Base-by-base conservation (phyloP, 2,329 filamentous ascomycete species). In the Colletotrichum shisoi region DNA sequence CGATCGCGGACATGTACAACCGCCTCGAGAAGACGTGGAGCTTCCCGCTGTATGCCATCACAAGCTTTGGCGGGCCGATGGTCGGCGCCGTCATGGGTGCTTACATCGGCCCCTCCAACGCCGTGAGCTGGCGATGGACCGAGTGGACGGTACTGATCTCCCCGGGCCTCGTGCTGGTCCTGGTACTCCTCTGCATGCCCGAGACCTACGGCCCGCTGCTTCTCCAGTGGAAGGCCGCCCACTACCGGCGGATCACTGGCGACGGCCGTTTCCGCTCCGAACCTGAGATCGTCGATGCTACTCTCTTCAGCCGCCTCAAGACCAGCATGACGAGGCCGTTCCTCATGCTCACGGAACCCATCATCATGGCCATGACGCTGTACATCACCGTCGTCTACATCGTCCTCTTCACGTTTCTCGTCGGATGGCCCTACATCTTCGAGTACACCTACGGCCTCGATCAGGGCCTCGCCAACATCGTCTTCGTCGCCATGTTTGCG, bases 81-180 rank as follows among this genome's bases (percentile, higher is more conserved):
- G 53, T 79, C 0, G 79, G 79, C 1, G 76, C 78, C 3, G 72
- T 80, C 0, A 77, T 84, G 65, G 88, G 87, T 4, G 87, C 87
- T 5, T 91, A 89, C 67, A 88, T 91, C 60, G 88, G 89, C 56
- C 81, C 88, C 59, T 85, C 83, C 62, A 82, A 80, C 3, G n/a
- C 52, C 0, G 73, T 76, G 1, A 81, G 79, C 57, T 91, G 88
- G 83, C 80, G 85, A n/a, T 89, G 86, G 86, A 80, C 81, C 0
- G 88, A 90, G 73, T 91, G 89, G 77, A 81, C 87, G 1, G 81
- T 90, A 65, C 77, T 90, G 39, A 90, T 91, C 57, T 88, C 87
- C 81, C 82, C 87, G 0, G 85, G 81, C 0, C 74, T 83, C 6
- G 77, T 89, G 64, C 80, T 89, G 27, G 74, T 79, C n/a, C 71